A percentile compares a stretch with the other conserved stretches of the same genome.
Evolutionary conservation across 2,329 filamentous ascomycete species (phyloP).

Genomic region (Aspergillus latus): DNA sequence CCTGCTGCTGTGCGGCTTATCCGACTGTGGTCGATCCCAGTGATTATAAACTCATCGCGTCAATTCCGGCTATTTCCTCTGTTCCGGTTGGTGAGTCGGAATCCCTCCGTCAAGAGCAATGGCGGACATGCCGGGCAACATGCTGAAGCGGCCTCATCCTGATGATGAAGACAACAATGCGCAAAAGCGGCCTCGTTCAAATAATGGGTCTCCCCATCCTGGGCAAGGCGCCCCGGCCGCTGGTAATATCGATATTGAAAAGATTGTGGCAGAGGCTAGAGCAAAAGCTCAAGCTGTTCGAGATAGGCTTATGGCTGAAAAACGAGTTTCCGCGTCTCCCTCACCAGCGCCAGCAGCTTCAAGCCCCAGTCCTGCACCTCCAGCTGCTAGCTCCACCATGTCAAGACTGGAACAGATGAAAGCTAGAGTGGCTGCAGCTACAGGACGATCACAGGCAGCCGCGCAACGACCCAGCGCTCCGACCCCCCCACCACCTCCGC

Average conservation of each 20-base stretch:
- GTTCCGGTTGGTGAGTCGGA: slow-evolving; percentile 17
- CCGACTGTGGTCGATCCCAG: neutral
- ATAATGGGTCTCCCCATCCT: slow-evolving; percentile 50
- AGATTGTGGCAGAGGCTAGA: slow-evolving; percentile 49
- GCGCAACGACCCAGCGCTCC: slow-evolving; percentile 44
- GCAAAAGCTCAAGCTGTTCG: slow-evolving; percentile 51
- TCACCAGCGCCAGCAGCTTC: slow-evolving; percentile 27
- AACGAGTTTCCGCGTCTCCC: slow-evolving; percentile 26
- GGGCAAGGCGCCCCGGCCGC: slow-evolving; percentile 33
- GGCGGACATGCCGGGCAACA: slow-evolving; percentile 44
- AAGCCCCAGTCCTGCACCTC: slow-evolving; percentile 38
- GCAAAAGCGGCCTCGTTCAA: slow-evolving; percentile 51
- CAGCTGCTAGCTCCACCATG: slow-evolving; percentile 47
- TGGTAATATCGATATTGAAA: slow-evolving; percentile 47
- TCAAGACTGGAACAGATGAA: slow-evolving; percentile 75
- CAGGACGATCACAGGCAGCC: slow-evolving; percentile 49
- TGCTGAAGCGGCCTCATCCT: slow-evolving; percentile 51
- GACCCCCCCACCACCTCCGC: slow-evolving; percentile 40
- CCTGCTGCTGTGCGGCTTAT: neutral
- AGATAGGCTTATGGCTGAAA: slow-evolving; percentile 45
- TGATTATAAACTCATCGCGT: neutral
- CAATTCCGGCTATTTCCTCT: slow-evolving; percentile 3
- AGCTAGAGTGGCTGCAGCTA: slow-evolving; percentile 75
- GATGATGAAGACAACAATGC: slow-evolving; percentile 46
- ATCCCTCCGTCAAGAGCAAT: slow-evolving; percentile 27